phyloP scores from a whole-genome alignment of 371 early-diverging fungal genomes.

The Rhizomucor miehei region DNA sequence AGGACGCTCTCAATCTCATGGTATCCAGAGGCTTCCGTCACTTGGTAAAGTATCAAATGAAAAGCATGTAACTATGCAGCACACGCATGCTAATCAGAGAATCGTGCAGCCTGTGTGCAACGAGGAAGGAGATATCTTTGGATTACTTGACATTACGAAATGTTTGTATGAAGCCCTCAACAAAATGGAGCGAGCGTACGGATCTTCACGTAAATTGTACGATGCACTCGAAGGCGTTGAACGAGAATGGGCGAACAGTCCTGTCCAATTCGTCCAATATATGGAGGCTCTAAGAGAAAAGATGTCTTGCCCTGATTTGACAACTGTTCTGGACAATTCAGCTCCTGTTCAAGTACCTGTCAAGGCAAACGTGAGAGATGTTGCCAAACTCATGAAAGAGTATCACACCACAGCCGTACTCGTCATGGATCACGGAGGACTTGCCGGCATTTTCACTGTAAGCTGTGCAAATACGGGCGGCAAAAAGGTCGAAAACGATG shows the following conservation, averaged over 20 bases:
- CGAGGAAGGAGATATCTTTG: constrained; percentile 90
- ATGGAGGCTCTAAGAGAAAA: constrained; percentile 64
- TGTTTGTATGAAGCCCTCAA: constrained; percentile 93
- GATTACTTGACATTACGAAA: constrained; percentile 93
- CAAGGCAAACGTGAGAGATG: constrained; percentile 83
- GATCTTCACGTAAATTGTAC: constrained; percentile 82
- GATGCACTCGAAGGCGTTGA: constrained; percentile 94
- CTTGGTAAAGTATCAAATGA: constrained; percentile 54
- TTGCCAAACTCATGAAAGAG: constrained; percentile 82
- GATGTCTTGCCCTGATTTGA: constrained; percentile 82
- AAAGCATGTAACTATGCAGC: neutral
- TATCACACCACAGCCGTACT: constrained; percentile 83
- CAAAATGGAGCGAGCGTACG: constrained; percentile 92
- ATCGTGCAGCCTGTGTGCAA: constrained; percentile 79
- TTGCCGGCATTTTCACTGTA: constrained; percentile 88
- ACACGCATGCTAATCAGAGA: neutral
- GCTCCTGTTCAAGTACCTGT: constrained; percentile 64
- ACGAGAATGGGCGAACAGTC: constrained; percentile 68
- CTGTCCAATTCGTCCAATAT: constrained; percentile 36
- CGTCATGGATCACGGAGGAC: constrained; percentile 71
- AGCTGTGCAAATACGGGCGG: no score
- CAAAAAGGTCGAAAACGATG: constrained; percentile 49
- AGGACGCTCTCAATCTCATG: constrained; percentile 95
- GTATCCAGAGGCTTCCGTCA: constrained; percentile 93
- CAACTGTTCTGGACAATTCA: constrained; percentile 60